These are phyloP conservation scores for Globisporangium apiculatum DNA, from an alignment of 352 stramenopile species.

Conservation along the genomic window DNA sequence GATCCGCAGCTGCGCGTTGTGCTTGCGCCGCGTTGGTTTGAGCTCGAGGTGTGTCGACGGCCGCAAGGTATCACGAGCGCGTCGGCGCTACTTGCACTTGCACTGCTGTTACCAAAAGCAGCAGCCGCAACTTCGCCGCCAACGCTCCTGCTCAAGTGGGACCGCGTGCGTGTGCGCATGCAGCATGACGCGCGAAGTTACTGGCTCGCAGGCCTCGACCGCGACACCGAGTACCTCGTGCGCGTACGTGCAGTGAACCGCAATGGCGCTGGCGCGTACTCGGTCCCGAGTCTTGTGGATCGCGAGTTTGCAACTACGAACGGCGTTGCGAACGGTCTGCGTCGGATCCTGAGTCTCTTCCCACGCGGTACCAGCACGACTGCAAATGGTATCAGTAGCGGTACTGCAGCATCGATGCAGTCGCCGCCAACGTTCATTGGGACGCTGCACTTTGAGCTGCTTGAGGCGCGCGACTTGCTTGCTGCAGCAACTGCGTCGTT, in stretches of 20 bases:
- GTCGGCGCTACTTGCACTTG: slow-evolving; percentile 41
- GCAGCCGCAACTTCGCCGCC: slow-evolving; percentile 5
- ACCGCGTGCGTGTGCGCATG: slow-evolving; percentile 36
- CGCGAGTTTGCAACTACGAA: slow-evolving; percentile 36
- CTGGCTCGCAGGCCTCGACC: slow-evolving; percentile 47
- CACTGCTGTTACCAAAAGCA: slow-evolving; percentile 31
- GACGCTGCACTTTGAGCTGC: slow-evolving; percentile 46
- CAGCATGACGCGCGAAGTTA: slow-evolving; percentile 44
- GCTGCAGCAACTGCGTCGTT: neutral
- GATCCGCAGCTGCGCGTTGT: slow-evolving; percentile 25
- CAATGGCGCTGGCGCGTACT: slow-evolving; percentile 59
- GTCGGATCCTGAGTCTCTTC: slow-evolving; percentile 11
- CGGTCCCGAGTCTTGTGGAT: slow-evolving; percentile 26
- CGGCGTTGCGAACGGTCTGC: neutral
- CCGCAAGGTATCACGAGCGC: slow-evolving; percentile 33
- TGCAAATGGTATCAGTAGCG: neutral
- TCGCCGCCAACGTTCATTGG: slow-evolving; percentile 42
- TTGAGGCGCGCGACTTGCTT: slow-evolving; percentile 35
- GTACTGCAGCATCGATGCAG: neutral
- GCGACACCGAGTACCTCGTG: slow-evolving; percentile 52
- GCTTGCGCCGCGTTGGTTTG: slow-evolving; percentile 39
- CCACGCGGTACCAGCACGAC: slow-evolving; percentile 1
- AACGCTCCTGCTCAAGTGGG: slow-evolving; percentile 40
- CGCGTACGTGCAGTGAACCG: slow-evolving; percentile 51
- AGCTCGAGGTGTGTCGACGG: slow-evolving; percentile 59